phyloP scores from a whole-genome alignment of 2,329 filamentous ascomycete species.

The Aaosphaeria arxii region DNA sequence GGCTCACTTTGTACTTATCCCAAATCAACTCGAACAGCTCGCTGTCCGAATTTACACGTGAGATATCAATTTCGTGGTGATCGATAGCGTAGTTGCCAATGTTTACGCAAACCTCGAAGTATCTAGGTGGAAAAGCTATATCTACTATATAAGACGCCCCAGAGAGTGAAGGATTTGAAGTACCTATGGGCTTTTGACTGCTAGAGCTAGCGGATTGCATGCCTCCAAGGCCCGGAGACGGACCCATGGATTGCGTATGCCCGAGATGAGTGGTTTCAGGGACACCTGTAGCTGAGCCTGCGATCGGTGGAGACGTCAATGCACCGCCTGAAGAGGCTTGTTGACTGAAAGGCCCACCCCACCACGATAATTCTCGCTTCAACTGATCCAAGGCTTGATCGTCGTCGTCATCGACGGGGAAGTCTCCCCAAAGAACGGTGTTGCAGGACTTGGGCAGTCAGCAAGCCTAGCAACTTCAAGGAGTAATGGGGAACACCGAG shows the following conservation, averaged over 20 bases:
- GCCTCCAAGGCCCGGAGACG: background rate
- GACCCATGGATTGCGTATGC: background rate
- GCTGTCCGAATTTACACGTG: conserved; percentile 1
- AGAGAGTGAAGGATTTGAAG: background rate
- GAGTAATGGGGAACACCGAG: background rate
- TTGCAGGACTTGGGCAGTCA: conserved; percentile 1
- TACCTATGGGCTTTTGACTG: background rate
- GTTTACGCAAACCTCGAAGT: conserved; percentile 5
- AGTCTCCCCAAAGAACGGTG: conserved; percentile 1
- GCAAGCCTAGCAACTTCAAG: background rate
- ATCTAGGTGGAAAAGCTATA: background rate
- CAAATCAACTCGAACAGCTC: conserved; percentile 6
- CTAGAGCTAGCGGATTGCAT: background rate
- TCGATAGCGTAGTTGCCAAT: conserved; percentile 4
- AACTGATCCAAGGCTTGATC: background rate
- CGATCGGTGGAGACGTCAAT: background rate
- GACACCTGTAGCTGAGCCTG: background rate
- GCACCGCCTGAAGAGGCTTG: background rate
- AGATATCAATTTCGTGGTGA: conserved; percentile 7
- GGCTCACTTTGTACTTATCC: conserved; percentile 4
- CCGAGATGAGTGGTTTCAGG: background rate
- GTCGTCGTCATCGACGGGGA: background rate
- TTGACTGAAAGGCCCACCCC: background rate
- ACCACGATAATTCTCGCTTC: background rate
- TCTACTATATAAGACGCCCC: background rate